Percentiles rank a stretch among this genome's conserved stretches.
phyloP scores from a whole-genome alignment of 2,329 filamentous ascomycete species.

The Talaromyces verruculosus region DNA sequence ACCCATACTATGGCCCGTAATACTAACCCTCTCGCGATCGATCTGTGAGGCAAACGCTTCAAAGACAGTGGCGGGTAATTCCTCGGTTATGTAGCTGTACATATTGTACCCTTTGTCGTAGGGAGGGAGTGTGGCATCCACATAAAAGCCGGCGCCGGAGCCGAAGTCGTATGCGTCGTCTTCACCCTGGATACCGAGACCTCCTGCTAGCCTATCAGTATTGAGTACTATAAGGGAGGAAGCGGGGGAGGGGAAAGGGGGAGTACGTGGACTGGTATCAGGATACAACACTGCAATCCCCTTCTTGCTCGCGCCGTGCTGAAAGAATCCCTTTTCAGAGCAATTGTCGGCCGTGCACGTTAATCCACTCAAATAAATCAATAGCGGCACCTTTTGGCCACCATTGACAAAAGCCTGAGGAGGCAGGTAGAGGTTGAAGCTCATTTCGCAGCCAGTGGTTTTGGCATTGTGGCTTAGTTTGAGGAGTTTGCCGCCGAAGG shows the following conservation, averaged over 20 bases:
- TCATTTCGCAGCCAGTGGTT: constrained; percentile 83
- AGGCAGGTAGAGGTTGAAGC: constrained; percentile 87
- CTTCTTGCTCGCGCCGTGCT: constrained; percentile 72
- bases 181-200: constrained; percentile 77
- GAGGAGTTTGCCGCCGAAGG: constrained; percentile 89
- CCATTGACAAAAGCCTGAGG: constrained; percentile 60
- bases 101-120: constrained; percentile 83
- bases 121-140: constrained; percentile 76
- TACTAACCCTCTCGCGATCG: constrained; percentile 70
- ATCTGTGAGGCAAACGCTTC: constrained; percentile 65
- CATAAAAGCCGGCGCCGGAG: constrained; percentile 87
- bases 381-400: constrained; percentile 69
- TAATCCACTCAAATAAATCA: constrained; percentile 90
- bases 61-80: constrained; percentile 80
- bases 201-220: constrained; percentile 51
- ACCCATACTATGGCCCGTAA: constrained; percentile 96
- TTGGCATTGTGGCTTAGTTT: constrained; percentile 86
- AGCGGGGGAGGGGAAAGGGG: too few relatives aligned
- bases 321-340: constrained; percentile 83
- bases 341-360: constrained; percentile 89
- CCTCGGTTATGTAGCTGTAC: constrained; percentile 87
- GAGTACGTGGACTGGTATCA: constrained; percentile 82
- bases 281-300: constrained; percentile 93
- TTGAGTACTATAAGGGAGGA: too few relatives aligned
- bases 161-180: constrained; percentile 91